Evolutionary conservation across 2,329 filamentous ascomycete genomes (phyloP).

Genomic region (Neocatenulostroma microsporum): DNA sequence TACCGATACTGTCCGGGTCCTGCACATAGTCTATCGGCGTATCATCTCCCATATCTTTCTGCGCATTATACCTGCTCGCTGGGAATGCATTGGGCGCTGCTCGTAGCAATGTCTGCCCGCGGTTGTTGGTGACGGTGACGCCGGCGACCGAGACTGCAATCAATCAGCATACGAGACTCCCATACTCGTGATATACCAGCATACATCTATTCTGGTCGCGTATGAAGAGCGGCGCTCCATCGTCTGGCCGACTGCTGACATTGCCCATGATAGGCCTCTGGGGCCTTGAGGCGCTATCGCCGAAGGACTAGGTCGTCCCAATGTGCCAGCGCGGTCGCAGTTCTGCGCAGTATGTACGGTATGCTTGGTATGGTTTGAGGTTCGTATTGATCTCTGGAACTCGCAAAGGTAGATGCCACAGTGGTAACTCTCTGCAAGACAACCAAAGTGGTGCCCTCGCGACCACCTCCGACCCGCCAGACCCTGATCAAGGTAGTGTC

Average conservation of each 20-base stretch:
- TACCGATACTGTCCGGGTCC: constrained; percentile 61
- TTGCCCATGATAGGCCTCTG: constrained; percentile 62
- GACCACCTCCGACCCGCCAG: no score
- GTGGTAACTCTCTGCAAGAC: no score
- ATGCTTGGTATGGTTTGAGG: no score
- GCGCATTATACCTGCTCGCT: constrained; percentile 66
- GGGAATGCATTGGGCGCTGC: constrained; percentile 82
- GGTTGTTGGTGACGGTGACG: constrained; percentile 70
- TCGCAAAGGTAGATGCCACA: no score
- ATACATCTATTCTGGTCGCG: constrained; percentile 87
- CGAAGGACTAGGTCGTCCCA: no score
- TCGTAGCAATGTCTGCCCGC: constrained; percentile 67
- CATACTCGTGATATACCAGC: constrained; percentile 31
- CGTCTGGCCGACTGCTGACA: constrained; percentile 80
- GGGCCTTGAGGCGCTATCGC: constrained; percentile 1
- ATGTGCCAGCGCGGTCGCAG: no score
- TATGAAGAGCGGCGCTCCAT: constrained; percentile 70
- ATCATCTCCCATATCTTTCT: constrained; percentile 64
- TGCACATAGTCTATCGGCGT: constrained; percentile 83
- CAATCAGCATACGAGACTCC: constrained; percentile 5
- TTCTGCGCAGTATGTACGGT: no score
- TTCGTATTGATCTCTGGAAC: no score
- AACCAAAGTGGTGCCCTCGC: no score
- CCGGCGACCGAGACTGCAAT: constrained; percentile 74
- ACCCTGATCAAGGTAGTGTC: no score